Conservation (phyloP, 1,139 yeast genomes). For the Kluyveromyces sp. region DNA sequence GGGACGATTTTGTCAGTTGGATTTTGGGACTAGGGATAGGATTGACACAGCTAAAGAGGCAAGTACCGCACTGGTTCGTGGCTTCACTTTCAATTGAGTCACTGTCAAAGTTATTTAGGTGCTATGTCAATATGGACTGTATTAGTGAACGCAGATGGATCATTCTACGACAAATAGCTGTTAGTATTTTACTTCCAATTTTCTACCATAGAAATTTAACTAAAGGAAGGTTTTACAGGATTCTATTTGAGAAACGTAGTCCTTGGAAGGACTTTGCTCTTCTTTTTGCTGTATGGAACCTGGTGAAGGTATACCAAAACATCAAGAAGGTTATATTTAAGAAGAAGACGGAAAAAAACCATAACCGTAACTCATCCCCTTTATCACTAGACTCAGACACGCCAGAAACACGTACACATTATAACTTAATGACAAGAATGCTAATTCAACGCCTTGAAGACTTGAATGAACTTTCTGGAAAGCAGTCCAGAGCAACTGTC, state of each 20-base stretch:
- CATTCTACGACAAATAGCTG: conserved; percentile 11
- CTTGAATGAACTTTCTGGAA: conserved; percentile 17
- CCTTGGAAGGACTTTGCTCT: conserved; percentile 13
- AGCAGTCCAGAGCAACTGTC: conserved; percentile 5
- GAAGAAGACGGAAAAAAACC: background rate
- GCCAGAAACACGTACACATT: conserved; percentile 1
- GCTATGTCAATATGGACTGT: conserved; percentile 2
- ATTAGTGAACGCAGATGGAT: conserved; percentile 6
- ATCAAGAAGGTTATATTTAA: conserved; percentile 10
- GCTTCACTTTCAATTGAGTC: conserved; percentile 14
- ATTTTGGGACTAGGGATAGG: conserved; percentile 1
- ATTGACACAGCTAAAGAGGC: background rate
- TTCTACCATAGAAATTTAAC: conserved; percentile 6
- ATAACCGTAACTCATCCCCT: background rate
- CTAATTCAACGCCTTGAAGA: conserved; percentile 20
- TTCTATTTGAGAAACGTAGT: conserved; percentile 12
- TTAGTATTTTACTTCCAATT: conserved; percentile 13
- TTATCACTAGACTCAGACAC: background rate
- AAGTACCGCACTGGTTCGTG: conserved; percentile 15
- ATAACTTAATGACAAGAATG: conserved; percentile 15
- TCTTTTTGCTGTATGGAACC: conserved; percentile 15
- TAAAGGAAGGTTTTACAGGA: conserved; percentile 8
- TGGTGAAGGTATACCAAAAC: conserved; percentile 12
- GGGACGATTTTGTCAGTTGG: conserved; percentile 1
- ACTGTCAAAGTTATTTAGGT: conserved; percentile 6